Percentiles rank a stretch among this genome's conserved stretches.
phyloP scores from a whole-genome alignment of 306 rosid genomes.

The Acacia confusa region DNA sequence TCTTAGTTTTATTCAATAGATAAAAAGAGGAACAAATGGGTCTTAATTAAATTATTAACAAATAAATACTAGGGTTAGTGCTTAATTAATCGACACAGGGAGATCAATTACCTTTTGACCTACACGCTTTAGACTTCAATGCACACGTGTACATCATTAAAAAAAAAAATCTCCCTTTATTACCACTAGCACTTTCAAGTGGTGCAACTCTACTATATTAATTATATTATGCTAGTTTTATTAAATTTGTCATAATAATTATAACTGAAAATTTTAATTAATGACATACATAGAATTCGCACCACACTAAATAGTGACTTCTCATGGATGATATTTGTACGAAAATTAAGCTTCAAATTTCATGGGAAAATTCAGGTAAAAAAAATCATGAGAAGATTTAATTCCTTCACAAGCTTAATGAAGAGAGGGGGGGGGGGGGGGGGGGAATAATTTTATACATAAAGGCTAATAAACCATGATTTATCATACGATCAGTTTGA shows the following conservation, averaged over 20 bases:
- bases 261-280: neutral
- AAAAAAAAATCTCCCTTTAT: neutral
- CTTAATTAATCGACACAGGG: neutral
- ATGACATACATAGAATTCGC: neutral
- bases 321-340: neutral
- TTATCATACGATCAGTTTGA: neutral
- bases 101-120: conserved; percentile 12
- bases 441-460: neutral
- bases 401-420: neutral
- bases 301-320: neutral
- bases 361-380: too few relatives aligned
- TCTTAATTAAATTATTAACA: neutral
- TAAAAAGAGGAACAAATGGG: neutral
- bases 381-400: too few relatives aligned
- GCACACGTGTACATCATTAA: neutral
- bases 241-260: neutral
- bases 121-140: neutral
- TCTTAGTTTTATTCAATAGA: neutral
- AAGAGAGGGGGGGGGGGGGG: too few relatives aligned
- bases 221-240: neutral
- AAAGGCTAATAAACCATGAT: neutral
- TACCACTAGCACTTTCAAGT: neutral
- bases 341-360: neutral
- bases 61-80: neutral
- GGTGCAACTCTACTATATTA: neutral